A percentile compares a stretch with the other conserved stretches of the same genome.
Evolutionary conservation across 1,284 basidiomycete genomes (phyloP).

Genomic region (Cutaneotrichosporon cyanovorans): DNA sequence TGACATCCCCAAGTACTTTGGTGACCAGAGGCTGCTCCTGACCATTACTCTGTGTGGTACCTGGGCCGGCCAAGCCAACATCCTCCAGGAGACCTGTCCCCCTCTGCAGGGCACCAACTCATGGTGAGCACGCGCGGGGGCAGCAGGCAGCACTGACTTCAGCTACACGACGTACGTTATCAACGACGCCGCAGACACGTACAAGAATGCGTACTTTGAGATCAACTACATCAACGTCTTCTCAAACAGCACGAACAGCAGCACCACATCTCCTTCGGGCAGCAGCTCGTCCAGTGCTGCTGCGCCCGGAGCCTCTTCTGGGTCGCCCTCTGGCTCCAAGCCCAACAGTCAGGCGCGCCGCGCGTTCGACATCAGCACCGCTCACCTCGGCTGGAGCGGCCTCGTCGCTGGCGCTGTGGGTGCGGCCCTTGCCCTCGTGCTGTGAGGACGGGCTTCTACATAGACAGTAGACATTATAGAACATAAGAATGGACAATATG

Average conservation of each 20-base stretch:
- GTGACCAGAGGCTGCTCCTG: slow-evolving; percentile 61
- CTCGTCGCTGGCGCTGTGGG: background rate
- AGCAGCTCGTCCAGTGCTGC: background rate
- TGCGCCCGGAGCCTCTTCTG: background rate
- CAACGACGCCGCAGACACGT: slow-evolving; percentile 50
- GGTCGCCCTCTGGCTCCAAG: background rate
- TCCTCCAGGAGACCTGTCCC: slow-evolving; percentile 60
- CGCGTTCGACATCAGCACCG: background rate
- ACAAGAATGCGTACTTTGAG: slow-evolving; percentile 68
- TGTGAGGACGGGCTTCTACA: background rate
- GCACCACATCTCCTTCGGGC: too few species aligned
- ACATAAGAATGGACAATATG: too few species aligned
- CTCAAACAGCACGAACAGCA: slow-evolving; percentile 13
- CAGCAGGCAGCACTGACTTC: background rate
- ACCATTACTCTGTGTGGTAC: slow-evolving; percentile 64
- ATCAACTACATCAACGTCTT: slow-evolving; percentile 54
- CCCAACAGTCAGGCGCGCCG: background rate
- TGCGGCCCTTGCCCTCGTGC: slow-evolving; percentile 2
- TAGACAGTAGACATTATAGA: too few species aligned
- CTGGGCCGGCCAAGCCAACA: slow-evolving; percentile 53
- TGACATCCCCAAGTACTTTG: slow-evolving; percentile 56
- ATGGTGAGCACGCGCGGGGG: background rate
- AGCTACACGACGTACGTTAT: slow-evolving; percentile 66
- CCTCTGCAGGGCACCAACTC: slow-evolving; percentile 30
- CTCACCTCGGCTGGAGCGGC: slow-evolving; percentile 1